Evolutionary conservation across 2,329 filamentous ascomycete species (phyloP), one percentile per base, ranked within the genome.

Genomic region (Helotiales sp.): DNA sequence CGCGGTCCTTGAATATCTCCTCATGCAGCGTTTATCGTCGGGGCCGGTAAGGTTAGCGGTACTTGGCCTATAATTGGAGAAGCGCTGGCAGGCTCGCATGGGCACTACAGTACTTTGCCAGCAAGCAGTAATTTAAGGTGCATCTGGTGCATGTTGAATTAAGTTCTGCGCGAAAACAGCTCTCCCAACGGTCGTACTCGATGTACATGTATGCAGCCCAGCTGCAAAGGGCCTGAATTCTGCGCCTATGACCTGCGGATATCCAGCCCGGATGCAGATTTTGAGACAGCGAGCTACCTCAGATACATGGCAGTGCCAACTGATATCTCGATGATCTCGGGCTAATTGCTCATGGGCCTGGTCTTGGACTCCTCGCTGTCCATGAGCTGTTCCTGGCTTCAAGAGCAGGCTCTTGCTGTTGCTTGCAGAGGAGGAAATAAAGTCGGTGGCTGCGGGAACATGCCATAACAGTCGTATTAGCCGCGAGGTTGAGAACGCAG

Each of bases 51-150:
- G n/a, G n/a, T n/a, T n/a, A n/a, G n/a, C 38, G 34, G 54, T 36
- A 58, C 52, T 60, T 54, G 49, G 27, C 29, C 29, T 55, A 38
- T 31, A 12, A 60, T 63, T 63, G 60, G 60, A 56, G 57, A 63
- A 48, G 33, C 31, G 53, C 24, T 50, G 30, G 29, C 25, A 33
- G 22, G 25, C 36, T 30, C 47, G 50, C 44, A 30, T 29, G 36
- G 47, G 48, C 36, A 36, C 9, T 22, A 19, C 17, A 33, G 36
- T 30, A 47, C 34, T 29, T 36, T 55, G 54, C 36, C 47, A 55
- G n/a, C 47, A 34, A 51, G 31, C 47, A 30, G 31, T 36, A 27
- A 52, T 40, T 13, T 29, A 15, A 24, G 40, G 46, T 8, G 46
- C 15, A 34, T 34, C 25, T 44, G 33, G 49, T 36, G 31, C 46